Percentiles rank a stretch among this genome's conserved stretches.
Conservation (phyloP, 352 stramenopile species). For the Globisporangium rhizosaccharum region DNA sequence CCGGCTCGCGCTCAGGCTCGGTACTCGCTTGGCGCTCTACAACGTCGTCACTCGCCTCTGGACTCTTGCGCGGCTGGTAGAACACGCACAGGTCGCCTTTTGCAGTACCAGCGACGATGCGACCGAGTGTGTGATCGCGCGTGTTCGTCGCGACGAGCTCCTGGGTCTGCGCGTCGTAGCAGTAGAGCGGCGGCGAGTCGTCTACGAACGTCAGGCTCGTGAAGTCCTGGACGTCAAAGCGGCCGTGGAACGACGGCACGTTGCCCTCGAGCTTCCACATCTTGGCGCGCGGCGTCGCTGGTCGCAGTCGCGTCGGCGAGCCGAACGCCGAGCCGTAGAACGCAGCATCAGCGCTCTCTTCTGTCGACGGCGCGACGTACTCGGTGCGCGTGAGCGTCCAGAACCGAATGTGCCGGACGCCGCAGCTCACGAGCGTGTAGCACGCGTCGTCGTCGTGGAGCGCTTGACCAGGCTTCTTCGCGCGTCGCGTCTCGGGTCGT, state of each 20-base stretch:
- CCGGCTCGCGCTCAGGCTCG: constrained; percentile 25
- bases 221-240: constrained; percentile 69
- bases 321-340: constrained; percentile 65
- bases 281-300: constrained; percentile 51
- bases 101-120: constrained; percentile 53
- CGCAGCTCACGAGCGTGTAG: constrained; percentile 70
- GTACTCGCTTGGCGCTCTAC: neutral
- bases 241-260: constrained; percentile 59
- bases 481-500: constrained; percentile 38
- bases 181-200: constrained; percentile 51
- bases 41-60: constrained; percentile 10
- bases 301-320: constrained; percentile 33
- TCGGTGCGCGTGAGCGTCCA: constrained; percentile 64
- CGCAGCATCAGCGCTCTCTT: constrained; percentile 48
- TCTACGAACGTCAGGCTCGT: constrained; percentile 63
- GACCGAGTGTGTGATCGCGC: constrained; percentile 52
- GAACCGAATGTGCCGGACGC: constrained; percentile 69
- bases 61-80: constrained; percentile 44
- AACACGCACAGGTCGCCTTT: constrained; percentile 70
- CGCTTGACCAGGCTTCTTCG: constrained; percentile 51
- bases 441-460: constrained; percentile 64
- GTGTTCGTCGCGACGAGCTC: constrained; percentile 32
- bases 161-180: constrained; percentile 46
- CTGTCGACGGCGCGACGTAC: constrained; percentile 30
- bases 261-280: constrained; percentile 75